These are phyloP conservation scores for Quercus alba DNA, from an alignment of 306 rosid species.

Conservation along the genomic window DNA sequence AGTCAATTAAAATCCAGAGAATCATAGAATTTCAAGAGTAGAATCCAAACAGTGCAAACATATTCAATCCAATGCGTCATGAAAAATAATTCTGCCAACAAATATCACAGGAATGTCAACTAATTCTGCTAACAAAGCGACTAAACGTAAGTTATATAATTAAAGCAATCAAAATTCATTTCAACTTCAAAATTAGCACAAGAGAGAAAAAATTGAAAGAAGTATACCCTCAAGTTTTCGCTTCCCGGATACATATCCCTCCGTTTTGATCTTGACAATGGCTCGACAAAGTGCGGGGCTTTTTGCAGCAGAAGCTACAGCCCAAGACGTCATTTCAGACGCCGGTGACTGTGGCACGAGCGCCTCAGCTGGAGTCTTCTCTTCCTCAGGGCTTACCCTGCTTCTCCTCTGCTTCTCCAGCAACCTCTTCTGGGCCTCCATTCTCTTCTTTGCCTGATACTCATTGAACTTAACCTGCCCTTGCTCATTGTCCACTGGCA, in stretches of 20 bases:
- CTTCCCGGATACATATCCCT: slow-evolving; percentile 2
- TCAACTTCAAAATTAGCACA: background rate
- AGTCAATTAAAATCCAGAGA: background rate
- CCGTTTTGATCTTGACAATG: slow-evolving; percentile 24
- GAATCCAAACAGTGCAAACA: background rate
- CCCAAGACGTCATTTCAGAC: slow-evolving; percentile 20
- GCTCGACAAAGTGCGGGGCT: slow-evolving; percentile 22
- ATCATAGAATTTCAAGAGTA: background rate
- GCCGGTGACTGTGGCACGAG: background rate
- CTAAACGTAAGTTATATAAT: background rate
- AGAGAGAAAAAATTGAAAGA: background rate
- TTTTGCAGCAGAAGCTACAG: slow-evolving; percentile 26
- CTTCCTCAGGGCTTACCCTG: slow-evolving; percentile 19
- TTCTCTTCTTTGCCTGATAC: slow-evolving; percentile 19
- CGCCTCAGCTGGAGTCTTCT: background rate
- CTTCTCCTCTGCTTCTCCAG: slow-evolving; percentile 18
- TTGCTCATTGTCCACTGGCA: slow-evolving; percentile 22
- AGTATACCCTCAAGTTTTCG: slow-evolving; percentile 4
- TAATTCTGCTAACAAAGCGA: background rate
- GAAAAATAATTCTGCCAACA: background rate
- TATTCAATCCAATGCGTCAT: background rate
- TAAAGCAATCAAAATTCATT: background rate
- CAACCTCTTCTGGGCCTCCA: slow-evolving; percentile 30
- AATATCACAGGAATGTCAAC: background rate
- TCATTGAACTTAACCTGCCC: slow-evolving; percentile 20